A percentile compares a stretch with the other conserved stretches of the same genome.
These are phyloP conservation scores for Exophiala mesophila DNA, from an alignment of 2,329 filamentous ascomycete genomes.

Conservation along the genomic window DNA sequence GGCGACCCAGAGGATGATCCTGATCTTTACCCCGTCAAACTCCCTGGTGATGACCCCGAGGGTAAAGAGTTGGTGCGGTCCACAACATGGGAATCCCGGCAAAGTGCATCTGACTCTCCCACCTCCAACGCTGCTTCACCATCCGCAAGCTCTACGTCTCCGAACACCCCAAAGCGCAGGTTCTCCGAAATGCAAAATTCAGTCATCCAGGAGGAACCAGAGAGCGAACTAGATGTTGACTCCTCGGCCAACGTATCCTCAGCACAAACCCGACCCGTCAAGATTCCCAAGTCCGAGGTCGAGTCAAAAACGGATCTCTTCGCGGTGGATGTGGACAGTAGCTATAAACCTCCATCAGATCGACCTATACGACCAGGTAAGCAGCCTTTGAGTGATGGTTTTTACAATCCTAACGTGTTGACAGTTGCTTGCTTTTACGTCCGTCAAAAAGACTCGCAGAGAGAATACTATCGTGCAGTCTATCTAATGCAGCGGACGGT, in stretches of 20 bases:
- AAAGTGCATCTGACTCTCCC: conserved; percentile 33
- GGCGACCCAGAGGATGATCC: conserved; percentile 44
- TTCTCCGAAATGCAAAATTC: conserved; percentile 24
- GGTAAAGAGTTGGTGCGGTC: conserved; percentile 30
- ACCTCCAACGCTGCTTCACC: conserved; percentile 36
- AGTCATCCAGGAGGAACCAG: conserved; percentile 21
- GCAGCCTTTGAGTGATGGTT: conserved; percentile 25
- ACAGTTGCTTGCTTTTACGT: conserved; percentile 86
- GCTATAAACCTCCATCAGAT: conserved; percentile 75
- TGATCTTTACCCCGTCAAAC: conserved; percentile 39
- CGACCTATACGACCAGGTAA: conserved; percentile 61
- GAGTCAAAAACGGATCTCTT: conserved; percentile 18
- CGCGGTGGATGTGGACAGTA: conserved; percentile 72
- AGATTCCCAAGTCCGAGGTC: conserved; percentile 20
- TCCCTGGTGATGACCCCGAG: conserved; percentile 34
- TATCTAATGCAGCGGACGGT: conserved; percentile 76
- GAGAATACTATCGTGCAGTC: conserved; percentile 72
- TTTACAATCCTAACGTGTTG: conserved; percentile 31
- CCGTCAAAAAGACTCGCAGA: conserved; percentile 46
- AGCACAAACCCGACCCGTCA: conserved; percentile 13
- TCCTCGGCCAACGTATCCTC: conserved; percentile 4
- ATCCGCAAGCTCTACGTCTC: conserved; percentile 36
- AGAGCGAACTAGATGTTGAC: conserved; percentile 18
- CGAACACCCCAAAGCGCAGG: conserved; percentile 41
- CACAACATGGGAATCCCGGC: conserved; percentile 32